Percentiles rank a stretch among this genome's conserved stretches.
Evolutionary conservation across 2,329 filamentous ascomycete species (phyloP).

Genomic region (Colletotrichum sp.): DNA sequence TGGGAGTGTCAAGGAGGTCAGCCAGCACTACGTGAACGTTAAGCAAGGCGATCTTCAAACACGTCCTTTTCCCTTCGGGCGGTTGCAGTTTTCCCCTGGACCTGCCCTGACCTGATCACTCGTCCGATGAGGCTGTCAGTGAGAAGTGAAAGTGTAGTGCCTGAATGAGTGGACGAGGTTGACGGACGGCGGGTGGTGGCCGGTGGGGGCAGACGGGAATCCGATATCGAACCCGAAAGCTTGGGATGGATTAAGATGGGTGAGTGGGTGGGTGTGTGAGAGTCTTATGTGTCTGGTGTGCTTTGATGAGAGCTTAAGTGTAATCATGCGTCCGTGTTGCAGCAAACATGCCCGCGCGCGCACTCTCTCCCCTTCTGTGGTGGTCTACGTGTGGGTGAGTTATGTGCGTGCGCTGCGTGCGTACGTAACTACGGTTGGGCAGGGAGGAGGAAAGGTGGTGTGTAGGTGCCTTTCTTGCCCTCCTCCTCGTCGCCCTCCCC

Average conservation of each 20-base stretch:
- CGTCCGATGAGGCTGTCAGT: not conserved
- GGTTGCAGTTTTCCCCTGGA: not conserved
- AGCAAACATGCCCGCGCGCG: not conserved
- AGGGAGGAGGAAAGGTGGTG: not conserved
- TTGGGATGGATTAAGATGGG: not conserved
- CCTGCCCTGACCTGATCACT: not conserved
- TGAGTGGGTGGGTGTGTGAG: not conserved
- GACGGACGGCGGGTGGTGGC: not conserved
- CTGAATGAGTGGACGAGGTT: not conserved
- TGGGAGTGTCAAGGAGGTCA: not conserved
- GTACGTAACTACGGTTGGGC: not conserved
- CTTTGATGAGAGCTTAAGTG: not conserved
- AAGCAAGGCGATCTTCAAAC: not conserved
- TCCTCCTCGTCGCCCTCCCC: not conserved
- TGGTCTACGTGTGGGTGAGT: not conserved
- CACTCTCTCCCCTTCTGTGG: not conserved
- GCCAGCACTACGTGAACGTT: not conserved
- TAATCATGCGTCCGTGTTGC: not conserved
- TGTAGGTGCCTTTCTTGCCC: not conserved
- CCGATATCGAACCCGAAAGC: slow-evolving; percentile 10
- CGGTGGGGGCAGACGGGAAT: not conserved
- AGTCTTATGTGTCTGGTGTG: not conserved
- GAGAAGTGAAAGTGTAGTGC: not conserved
- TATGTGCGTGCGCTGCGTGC: not conserved
- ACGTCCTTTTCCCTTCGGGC: not conserved